Percentiles rank a stretch among this genome's conserved stretches.
These are phyloP conservation scores for Mucor mucedo DNA, from an alignment of 371 early-diverging fungal species.

Conservation along the genomic window DNA sequence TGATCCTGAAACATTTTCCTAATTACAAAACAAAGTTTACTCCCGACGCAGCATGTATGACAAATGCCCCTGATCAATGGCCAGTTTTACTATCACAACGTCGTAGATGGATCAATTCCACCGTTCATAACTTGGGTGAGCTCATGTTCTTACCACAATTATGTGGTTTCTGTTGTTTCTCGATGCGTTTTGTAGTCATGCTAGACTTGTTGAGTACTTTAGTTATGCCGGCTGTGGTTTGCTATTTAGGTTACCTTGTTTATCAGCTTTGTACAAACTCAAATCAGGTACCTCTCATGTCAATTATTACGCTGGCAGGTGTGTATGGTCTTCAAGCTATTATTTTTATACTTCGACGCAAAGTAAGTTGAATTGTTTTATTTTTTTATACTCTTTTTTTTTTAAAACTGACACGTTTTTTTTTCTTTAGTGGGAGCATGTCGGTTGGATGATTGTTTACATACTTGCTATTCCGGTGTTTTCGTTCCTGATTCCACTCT, in stretches of 20 bases:
- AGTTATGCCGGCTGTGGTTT: slow-evolving; percentile 88
- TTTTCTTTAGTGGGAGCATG: slow-evolving; percentile 64
- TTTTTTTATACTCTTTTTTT: background rate
- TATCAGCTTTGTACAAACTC: slow-evolving; percentile 59
- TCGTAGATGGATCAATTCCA: slow-evolving; percentile 98
- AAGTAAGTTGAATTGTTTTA: slow-evolving; percentile 75
- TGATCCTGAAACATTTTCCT: slow-evolving; percentile 98
- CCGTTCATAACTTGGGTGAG: slow-evolving; percentile 95
- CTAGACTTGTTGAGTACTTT: slow-evolving; percentile 91
- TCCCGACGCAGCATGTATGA: slow-evolving; percentile 93
- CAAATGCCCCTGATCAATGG: slow-evolving; percentile 95
- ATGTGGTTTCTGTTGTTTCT: slow-evolving; percentile 96
- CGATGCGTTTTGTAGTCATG: slow-evolving; percentile 95
- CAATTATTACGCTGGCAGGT: slow-evolving; percentile 75
- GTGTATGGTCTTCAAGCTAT: slow-evolving; percentile 88
- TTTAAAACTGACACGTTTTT: background rate
- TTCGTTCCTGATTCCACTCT: slow-evolving; percentile 68
- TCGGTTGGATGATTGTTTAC: slow-evolving; percentile 89
- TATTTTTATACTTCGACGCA: slow-evolving; percentile 84
- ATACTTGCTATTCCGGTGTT: slow-evolving; percentile 73
- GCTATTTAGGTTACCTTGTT: slow-evolving; percentile 82
- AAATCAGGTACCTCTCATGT: slow-evolving; percentile 65
- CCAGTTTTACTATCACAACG: slow-evolving; percentile 92
- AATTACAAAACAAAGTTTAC: slow-evolving; percentile 93
- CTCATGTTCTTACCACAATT: slow-evolving; percentile 83